Conservation (phyloP, 2,329 filamentous ascomycete species). For the Sphaceloma murrayae region DNA sequence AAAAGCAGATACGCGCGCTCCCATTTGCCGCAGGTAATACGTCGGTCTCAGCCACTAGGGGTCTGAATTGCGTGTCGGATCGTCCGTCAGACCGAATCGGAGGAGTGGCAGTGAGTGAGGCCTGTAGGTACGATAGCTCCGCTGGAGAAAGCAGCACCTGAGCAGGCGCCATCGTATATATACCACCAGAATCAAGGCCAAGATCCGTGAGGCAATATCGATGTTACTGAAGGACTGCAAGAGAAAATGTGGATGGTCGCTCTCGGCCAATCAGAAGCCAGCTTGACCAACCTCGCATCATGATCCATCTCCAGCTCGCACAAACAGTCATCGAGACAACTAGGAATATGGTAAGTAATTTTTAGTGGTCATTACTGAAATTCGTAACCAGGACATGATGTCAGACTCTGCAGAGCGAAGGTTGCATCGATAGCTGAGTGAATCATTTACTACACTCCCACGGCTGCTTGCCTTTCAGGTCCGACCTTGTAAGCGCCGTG, state of each 20-base stretch:
- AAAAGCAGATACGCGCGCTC: slow-evolving; percentile 84
- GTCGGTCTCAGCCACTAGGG: slow-evolving; percentile 78
- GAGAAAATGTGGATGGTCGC: not conserved
- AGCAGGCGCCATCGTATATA: slow-evolving; percentile 47
- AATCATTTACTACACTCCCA: too few species aligned
- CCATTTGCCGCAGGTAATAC: slow-evolving; percentile 86
- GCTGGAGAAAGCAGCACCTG: slow-evolving; percentile 76
- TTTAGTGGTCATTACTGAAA: too few species aligned
- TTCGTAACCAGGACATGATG: too few species aligned
- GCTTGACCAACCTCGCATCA: not conserved
- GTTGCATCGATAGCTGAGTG: too few species aligned
- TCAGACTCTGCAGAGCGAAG: too few species aligned
- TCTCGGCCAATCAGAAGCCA: slow-evolving; percentile 6
- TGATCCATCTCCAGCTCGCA: not conserved
- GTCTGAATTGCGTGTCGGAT: slow-evolving; percentile 74
- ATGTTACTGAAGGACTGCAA: not conserved
- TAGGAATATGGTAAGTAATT: too few species aligned
- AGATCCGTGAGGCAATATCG: too few species aligned
- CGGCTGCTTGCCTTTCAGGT: too few species aligned
- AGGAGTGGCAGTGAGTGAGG: slow-evolving; percentile 67
- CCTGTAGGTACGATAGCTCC: slow-evolving; percentile 91
- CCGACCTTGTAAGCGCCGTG: too few species aligned
- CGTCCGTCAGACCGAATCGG: slow-evolving; percentile 87
- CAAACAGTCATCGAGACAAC: too few species aligned
- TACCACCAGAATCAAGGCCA: not conserved